Conservation (phyloP, 805 yeast genomes). For the Saturnispora serradocipensis region DNA sequence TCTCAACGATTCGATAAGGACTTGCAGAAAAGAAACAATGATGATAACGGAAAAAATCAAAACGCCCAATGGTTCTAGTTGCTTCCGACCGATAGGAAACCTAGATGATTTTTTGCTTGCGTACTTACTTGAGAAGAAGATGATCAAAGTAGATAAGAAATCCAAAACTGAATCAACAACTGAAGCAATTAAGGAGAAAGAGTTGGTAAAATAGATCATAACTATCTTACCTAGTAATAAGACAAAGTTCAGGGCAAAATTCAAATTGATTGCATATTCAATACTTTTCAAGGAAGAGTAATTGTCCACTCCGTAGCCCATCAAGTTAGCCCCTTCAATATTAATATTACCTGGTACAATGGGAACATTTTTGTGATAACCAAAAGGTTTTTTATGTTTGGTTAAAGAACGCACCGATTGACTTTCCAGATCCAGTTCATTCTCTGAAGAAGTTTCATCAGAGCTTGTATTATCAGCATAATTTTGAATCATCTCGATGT, state of each 20-base stretch:
- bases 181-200: slow-evolving; percentile 71
- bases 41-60: slow-evolving; percentile 64
- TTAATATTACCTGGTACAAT: slow-evolving; percentile 53
- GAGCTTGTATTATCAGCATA: slow-evolving; percentile 34
- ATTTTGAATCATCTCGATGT: slow-evolving; percentile 50
- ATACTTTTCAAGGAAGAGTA: slow-evolving; percentile 21
- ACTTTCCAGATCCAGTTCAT: slow-evolving; percentile 8
- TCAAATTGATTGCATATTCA: slow-evolving; percentile 54
- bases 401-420: background rate
- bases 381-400: background rate
- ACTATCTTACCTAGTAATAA: slow-evolving; percentile 51
- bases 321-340: slow-evolving; percentile 44
- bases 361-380: background rate
- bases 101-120: slow-evolving; percentile 30
- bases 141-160: slow-evolving; percentile 64
- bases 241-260: slow-evolving; percentile 49
- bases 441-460: slow-evolving; percentile 17
- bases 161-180: slow-evolving; percentile 70
- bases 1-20: slow-evolving; percentile 53
- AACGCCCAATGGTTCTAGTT: slow-evolving; percentile 73
- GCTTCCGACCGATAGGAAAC: slow-evolving; percentile 63
- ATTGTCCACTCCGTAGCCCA: slow-evolving; percentile 34
- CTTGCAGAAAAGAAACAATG: slow-evolving; percentile 62
- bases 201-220: slow-evolving; percentile 55
- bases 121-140: slow-evolving; percentile 48